Base-by-base conservation (phyloP, 345 rosid genomes). In the Balakata baccata region DNA sequence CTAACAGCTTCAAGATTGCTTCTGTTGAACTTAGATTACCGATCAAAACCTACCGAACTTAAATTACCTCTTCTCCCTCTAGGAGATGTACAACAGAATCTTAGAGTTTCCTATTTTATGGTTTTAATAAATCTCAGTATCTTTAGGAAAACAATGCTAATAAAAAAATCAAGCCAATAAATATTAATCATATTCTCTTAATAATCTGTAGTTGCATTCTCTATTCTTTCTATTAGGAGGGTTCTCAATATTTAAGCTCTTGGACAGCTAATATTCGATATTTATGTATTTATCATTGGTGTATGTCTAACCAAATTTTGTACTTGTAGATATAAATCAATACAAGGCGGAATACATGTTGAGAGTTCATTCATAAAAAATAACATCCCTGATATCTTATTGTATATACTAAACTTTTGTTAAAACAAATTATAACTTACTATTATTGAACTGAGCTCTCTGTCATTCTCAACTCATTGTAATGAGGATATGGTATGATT, bases 191-290 rank as follows among this genome's bases (percentile, higher is more conserved):
- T 34, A 7, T 43, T 17, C 11, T 57, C n/a, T 57, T 59, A 16
- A 60, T 0, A 18, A 47, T 11, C 12, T 62, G n/a, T 53, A n/a
- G 56, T 51, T 78, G 74, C 59, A 64, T 74, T 75, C 66, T 37
- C 45, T 43, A 3, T 29, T 61, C 54, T 38, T 72, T 23, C 11
- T 38, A 45, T 69, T 73, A 3, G 78, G 78, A 73, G 64, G 75
- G 69, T 39, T 49, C 47, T 68, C 72, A 80, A 46, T 61, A 39
- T 23, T 13, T 54, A 49, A 22, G 69, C 17, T 47, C 11, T 43
- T 53, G 34, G 52, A 68, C 80, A 60, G 84, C 78, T 64, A 34
- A 66, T 25, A 68, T 75, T 79, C 34, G 52, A 22, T 61, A 54
- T 67, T 64, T 8, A 49, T 46, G 61, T 38, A 39, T 7, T 29